phyloP scores from a whole-genome alignment of 176 grass and related monocot genomes.

The Dendrocalamus sinicus region DNA sequence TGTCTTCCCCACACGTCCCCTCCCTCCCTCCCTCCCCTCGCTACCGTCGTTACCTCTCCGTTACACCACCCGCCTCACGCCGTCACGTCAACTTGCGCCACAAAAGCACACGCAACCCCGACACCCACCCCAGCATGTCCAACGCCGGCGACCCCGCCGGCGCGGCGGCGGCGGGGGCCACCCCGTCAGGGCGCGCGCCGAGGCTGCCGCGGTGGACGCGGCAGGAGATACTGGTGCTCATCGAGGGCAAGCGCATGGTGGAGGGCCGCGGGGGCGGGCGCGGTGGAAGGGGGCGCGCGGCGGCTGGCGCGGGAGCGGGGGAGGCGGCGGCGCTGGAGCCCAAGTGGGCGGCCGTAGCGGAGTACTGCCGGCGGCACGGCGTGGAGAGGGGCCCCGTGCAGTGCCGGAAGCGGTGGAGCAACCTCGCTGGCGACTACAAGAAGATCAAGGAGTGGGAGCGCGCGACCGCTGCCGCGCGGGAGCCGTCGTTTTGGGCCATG shows the following conservation, averaged over 20 bases:
- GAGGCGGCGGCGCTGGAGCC: constrained; percentile 59
- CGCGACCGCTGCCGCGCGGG: constrained; percentile 20
- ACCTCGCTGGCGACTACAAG: constrained; percentile 96
- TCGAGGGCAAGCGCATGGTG: constrained; percentile 82
- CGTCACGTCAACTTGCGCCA: constrained; percentile 58
- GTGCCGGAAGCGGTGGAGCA: constrained; percentile 98
- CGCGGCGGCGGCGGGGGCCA: constrained; percentile 23
- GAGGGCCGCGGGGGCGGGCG: constrained; percentile 64
- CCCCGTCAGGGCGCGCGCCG: constrained; percentile 52
- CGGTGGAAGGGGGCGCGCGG: constrained; percentile 44
- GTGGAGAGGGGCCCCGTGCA: constrained; percentile 82
- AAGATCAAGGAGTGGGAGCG: constrained; percentile 99
- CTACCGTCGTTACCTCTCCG: constrained; percentile 50
- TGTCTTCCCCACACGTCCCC: constrained; percentile 32
- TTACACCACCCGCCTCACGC: constrained; percentile 54
- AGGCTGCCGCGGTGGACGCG: constrained; percentile 88
- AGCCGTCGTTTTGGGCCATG: constrained; percentile 94
- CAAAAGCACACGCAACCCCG: constrained; percentile 34
- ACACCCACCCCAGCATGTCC: constrained; percentile 56
- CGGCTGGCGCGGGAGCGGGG: not conserved
- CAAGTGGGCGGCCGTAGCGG: constrained; percentile 88
- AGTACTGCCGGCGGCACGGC: constrained; percentile 82
- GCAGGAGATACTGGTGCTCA: constrained; percentile 95
- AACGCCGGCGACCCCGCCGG: constrained; percentile 66
- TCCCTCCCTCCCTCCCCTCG: not conserved